Conservation (phyloP, 1,139 yeast genomes). For the Scheffersomyces segobiensis region DNA sequence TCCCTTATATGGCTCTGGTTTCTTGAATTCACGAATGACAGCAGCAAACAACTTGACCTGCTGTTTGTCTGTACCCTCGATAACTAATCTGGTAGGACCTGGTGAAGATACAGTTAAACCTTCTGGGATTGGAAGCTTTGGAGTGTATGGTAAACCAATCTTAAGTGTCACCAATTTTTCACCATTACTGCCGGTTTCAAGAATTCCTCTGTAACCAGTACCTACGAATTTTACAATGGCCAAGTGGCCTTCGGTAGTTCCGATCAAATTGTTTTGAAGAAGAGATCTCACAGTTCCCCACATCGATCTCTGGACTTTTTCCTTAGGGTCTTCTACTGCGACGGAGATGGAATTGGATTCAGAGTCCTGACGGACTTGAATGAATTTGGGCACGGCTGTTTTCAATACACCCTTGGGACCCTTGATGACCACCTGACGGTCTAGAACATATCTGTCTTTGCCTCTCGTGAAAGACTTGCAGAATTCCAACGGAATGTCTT, state of each 20-base stretch:
- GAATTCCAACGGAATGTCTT: slow-evolving; percentile 43
- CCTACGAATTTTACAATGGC: slow-evolving; percentile 90
- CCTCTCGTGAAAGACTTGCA: slow-evolving; percentile 70
- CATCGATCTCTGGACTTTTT: slow-evolving; percentile 76
- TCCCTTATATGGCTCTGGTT: slow-evolving; percentile 98
- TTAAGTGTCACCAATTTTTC: slow-evolving; percentile 67
- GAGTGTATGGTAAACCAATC: slow-evolving; percentile 70
- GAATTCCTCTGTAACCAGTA: slow-evolving; percentile 89
- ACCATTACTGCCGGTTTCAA: slow-evolving; percentile 59
- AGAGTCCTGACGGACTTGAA: slow-evolving; percentile 35
- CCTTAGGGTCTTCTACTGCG: slow-evolving; percentile 54
- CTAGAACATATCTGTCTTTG: slow-evolving; percentile 55
- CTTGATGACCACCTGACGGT: slow-evolving; percentile 60
- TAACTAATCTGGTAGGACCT: slow-evolving; percentile 79
- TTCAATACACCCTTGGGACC: slow-evolving; percentile 81
- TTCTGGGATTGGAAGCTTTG: slow-evolving; percentile 75
- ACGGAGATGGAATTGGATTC: slow-evolving; percentile 47
- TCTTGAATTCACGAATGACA: slow-evolving; percentile 77
- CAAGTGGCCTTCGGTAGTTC: slow-evolving; percentile 91
- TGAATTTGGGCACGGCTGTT: slow-evolving; percentile 72
- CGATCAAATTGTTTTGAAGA: slow-evolving; percentile 74
- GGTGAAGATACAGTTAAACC: slow-evolving; percentile 78
- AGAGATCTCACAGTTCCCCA: slow-evolving; percentile 95
- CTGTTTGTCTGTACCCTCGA: slow-evolving; percentile 89
- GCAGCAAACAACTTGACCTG: slow-evolving; percentile 89